phyloP scores from a whole-genome alignment of 495 filamentous ascomycete genomes.

The Podospora comata region DNA sequence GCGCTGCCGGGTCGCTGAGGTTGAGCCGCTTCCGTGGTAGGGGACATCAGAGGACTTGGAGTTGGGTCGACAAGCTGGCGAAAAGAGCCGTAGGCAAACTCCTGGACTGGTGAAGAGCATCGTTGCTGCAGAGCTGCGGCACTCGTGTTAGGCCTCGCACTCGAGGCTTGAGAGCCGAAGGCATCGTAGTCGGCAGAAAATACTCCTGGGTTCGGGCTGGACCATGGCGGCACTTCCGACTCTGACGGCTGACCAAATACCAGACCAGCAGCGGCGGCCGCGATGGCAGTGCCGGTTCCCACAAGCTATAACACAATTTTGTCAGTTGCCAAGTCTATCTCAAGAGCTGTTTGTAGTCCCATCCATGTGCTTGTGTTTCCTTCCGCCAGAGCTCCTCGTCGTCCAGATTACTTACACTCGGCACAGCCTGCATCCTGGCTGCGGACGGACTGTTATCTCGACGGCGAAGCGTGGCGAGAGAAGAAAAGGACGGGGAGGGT shows the following conservation, averaged over 20 bases:
- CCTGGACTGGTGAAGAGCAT: conserved; percentile 34
- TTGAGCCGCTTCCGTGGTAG: conserved; percentile 32
- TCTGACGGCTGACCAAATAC: conserved; percentile 51
- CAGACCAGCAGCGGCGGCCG: conserved; percentile 55
- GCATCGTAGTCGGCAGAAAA: conserved; percentile 42
- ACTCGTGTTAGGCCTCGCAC: conserved; percentile 43
- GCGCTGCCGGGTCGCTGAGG: conserved; percentile 26
- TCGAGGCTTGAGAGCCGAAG: conserved; percentile 32
- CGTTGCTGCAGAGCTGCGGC: conserved; percentile 29
- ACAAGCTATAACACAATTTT: conserved; percentile 43
- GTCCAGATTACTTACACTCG: conserved; percentile 44
- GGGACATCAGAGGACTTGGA: conserved; percentile 29
- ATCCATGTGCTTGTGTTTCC: neutral
- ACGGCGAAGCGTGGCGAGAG: conserved; percentile 38
- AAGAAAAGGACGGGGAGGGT: conserved; percentile 36
- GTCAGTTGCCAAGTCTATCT: conserved; percentile 17
- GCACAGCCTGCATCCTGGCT: conserved; percentile 59
- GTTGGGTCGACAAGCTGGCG: conserved; percentile 26
- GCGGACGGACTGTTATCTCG: conserved; percentile 39
- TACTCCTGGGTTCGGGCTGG: conserved; percentile 42
- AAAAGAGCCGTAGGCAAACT: conserved; percentile 35
- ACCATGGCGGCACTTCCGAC: conserved; percentile 26
- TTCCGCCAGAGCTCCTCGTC: neutral
- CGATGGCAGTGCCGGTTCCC: conserved; percentile 57
- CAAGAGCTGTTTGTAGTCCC: neutral